phyloP scores from a whole-genome alignment of 2,329 filamentous ascomycete genomes.

The Aureobasidium lini region DNA sequence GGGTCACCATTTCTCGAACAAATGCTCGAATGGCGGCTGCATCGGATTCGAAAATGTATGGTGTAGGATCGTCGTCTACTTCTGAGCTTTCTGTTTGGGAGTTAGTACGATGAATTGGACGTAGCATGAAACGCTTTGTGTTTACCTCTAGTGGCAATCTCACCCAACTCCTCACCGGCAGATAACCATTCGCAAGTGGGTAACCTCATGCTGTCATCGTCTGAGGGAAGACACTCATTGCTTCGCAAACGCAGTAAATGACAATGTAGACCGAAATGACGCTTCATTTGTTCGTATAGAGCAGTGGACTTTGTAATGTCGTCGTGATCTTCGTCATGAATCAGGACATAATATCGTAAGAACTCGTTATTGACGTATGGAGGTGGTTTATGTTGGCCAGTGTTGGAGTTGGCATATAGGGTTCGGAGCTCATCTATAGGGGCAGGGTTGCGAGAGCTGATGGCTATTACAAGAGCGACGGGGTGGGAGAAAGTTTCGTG shows the following conservation, averaged over 20 bases:
- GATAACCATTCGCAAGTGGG: slow-evolving; percentile 85
- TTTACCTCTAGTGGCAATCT: slow-evolving; percentile 58
- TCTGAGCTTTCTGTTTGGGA: slow-evolving; percentile 44
- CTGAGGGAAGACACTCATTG: slow-evolving; percentile 75
- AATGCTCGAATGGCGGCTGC: slow-evolving; percentile 81
- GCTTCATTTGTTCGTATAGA: slow-evolving; percentile 97
- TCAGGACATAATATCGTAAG: slow-evolving; percentile 87
- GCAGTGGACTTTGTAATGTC: slow-evolving; percentile 85
- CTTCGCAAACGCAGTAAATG: slow-evolving; percentile 82
- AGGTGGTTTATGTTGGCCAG: slow-evolving; percentile 65
- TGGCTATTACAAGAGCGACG: slow-evolving; percentile 88
- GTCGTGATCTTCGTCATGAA: slow-evolving; percentile 93
- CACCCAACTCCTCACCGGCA: slow-evolving; percentile 72
- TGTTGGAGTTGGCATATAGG: slow-evolving; percentile 77
- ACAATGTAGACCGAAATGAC: slow-evolving; percentile 93
- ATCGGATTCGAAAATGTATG: slow-evolving; percentile 88
- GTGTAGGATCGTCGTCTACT: slow-evolving; percentile 62
- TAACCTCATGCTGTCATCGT: slow-evolving; percentile 80
- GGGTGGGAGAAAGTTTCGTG: slow-evolving; percentile 95
- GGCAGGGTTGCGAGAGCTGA: slow-evolving; percentile 75
- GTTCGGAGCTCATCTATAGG: slow-evolving; percentile 82
- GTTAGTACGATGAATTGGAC: not conserved
- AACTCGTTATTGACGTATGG: slow-evolving; percentile 88
- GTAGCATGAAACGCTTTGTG: not conserved
- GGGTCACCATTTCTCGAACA: slow-evolving; percentile 87